Conservation (phyloP, 2,329 filamentous ascomycete genomes). For the Colletotrichum paranaense region DNA sequence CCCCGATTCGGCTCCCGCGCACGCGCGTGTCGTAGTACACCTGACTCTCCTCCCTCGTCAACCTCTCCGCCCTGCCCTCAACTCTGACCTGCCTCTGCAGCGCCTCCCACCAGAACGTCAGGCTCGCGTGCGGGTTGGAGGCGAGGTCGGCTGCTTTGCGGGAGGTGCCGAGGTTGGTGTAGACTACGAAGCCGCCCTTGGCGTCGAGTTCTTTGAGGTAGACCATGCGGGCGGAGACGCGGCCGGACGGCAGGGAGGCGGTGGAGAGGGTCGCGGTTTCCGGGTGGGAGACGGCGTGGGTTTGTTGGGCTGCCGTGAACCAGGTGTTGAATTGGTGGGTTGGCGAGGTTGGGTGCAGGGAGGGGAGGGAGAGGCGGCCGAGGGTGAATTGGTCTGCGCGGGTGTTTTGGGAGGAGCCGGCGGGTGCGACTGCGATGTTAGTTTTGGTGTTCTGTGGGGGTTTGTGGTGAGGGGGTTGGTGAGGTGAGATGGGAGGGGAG, state of each 20-base stretch:
- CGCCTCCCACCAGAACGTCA: conserved; percentile 92
- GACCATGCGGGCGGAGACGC: conserved; percentile 85
- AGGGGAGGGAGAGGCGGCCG: conserved; percentile 67
- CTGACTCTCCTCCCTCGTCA: conserved; percentile 78
- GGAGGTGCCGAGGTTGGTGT: conserved; percentile 90
- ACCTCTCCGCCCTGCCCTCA: conserved; percentile 78
- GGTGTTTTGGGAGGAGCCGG: conserved; percentile 63
- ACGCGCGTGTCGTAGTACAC: conserved; percentile 75
- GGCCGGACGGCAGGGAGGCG: conserved; percentile 83
- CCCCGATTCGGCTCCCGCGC: conserved; percentile 85
- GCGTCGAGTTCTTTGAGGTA: conserved; percentile 95
- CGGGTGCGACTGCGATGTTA: conserved; percentile 68
- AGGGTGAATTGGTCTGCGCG: conserved; percentile 82
- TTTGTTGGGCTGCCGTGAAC: conserved; percentile 79
- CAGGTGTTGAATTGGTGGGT: conserved; percentile 89
- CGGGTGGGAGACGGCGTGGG: conserved; percentile 72
- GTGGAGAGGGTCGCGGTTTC: conserved; percentile 87
- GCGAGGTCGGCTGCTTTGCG: conserved; percentile 75
- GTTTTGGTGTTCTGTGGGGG: neutral
- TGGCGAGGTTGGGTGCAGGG: conserved; percentile 73
- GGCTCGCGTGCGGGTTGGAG: conserved; percentile 79
- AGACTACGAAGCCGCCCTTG: conserved; percentile 83
- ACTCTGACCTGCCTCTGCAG: conserved; percentile 92
- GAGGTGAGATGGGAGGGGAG: no score
- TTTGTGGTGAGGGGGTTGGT: neutral